Percentiles rank a stretch among this genome's conserved stretches.
Evolutionary conservation across 1,139 yeast species (phyloP).

Genomic region (Neolecta irregularis): DNA sequence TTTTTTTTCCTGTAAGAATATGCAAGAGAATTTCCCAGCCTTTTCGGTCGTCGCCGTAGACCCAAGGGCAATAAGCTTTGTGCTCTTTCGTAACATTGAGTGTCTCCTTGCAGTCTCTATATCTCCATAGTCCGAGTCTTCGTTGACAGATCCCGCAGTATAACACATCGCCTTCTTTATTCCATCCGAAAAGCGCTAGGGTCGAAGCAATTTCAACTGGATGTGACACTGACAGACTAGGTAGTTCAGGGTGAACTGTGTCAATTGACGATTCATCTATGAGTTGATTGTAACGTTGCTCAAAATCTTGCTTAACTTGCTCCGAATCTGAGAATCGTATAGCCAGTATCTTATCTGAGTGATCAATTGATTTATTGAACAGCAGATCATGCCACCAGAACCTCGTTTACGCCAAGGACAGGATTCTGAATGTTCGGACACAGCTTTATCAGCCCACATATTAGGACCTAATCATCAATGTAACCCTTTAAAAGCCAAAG

Average conservation of each 20-base stretch:
- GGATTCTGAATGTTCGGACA: neutral
- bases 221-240: too few species aligned
- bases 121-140: neutral
- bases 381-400: neutral
- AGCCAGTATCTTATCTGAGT: neutral
- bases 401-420: neutral
- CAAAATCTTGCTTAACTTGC: neutral
- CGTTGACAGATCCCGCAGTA: constrained; percentile 1
- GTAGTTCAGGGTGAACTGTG: too few species aligned
- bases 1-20: too few species aligned
- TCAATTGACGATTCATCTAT: too few species aligned
- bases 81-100: neutral
- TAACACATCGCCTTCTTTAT: neutral
- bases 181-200: constrained; percentile 2
- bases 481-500: neutral
- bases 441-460: neutral
- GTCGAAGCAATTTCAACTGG: neutral
- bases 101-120: neutral
- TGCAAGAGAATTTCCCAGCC: too few species aligned
- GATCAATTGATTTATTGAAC: neutral
- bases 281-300: neutral
- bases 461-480: neutral
- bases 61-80: constrained; percentile 2
- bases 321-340: neutral
- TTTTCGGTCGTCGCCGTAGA: too few species aligned